Percentiles rank a stretch among this genome's conserved stretches.
Conservation (phyloP, 2,329 filamentous ascomycete species). For the Lasiodiplodia gonubiensis region DNA sequence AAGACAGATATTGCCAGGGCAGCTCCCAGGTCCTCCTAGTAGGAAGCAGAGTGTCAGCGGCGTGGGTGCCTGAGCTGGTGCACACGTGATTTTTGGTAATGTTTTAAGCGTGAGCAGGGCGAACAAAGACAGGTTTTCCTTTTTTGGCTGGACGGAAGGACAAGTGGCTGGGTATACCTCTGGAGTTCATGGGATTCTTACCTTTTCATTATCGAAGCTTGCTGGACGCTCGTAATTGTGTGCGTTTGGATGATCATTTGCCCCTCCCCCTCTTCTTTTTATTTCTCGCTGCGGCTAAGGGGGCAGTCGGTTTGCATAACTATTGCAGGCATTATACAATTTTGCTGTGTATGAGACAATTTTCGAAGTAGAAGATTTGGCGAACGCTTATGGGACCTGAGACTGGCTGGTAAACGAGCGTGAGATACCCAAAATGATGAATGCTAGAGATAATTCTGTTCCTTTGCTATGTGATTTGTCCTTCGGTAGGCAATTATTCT, state of each 20-base stretch:
- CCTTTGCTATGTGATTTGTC: too few relatives aligned
- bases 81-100: neutral
- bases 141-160: neutral
- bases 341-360: neutral
- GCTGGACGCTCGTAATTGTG: neutral
- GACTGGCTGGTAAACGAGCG: neutral
- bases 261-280: neutral
- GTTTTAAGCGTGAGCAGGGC: neutral
- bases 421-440: constrained; percentile 20
- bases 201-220: neutral
- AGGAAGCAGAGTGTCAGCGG: constrained; percentile 24
- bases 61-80: constrained; percentile 6
- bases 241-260: neutral
- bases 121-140: neutral
- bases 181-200: neutral
- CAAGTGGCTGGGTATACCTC: neutral
- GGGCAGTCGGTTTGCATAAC: neutral
- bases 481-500: neutral
- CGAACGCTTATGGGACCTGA: neutral
- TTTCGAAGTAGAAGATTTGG: neutral
- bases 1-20: constrained; percentile 45
- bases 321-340: neutral
- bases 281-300: neutral
- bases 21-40: constrained; percentile 40
- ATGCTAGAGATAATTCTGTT: neutral